Evolutionary conservation across 345 rosid genomes (phyloP), one percentile per base, ranked within the genome.

Genomic region (Dovyalis caffra): DNA sequence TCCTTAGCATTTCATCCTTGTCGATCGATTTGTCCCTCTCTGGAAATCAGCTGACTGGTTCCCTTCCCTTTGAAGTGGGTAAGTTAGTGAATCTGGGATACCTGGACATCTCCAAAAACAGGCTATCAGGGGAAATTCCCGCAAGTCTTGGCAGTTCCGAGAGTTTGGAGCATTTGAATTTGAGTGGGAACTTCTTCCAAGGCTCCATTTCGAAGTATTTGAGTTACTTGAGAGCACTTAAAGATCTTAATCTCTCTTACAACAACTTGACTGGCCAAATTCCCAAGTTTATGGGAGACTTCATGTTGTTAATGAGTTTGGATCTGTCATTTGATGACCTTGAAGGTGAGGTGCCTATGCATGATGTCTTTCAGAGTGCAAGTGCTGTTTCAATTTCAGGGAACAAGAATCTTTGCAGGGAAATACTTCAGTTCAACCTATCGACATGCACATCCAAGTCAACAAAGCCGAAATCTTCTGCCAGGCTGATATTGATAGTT

Each of bases 121-220:
- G 25, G 66, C 23, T 78, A 16, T 78, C 61, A 12, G 77, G 77
- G 1, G 64, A 69, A 33, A 73, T 78, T 45, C 81, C 81, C 0
- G 7, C 0, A 1, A 63, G 66, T n/a, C 16, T 73, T 15, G 74
- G 77, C 28, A 35, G 58, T 38, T 78, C 77, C 34, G 8, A 20
- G 16, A 51, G 33, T 0, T n/a, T 78, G 49, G 71, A 78, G 6
- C 29, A 28, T 25, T 23, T 77, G 45, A 33, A 16, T 25, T 32
- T 77, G 60, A 26, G 43, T 11, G 75, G 62, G 1, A 77, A 77
- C 70, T 23, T 58, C n/a, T 66, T 72, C 0, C 26, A 71, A 10
- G 76, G 76, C 25, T 16, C 8, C 70, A 53, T 71, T 60, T 67
- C 76, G 1, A 9, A 31, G 1, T 66, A 72, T 18, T 20, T 72